Evolutionary conservation across 108 stramenopile species (phyloP).

Genomic region (Nitzschia putrida): DNA sequence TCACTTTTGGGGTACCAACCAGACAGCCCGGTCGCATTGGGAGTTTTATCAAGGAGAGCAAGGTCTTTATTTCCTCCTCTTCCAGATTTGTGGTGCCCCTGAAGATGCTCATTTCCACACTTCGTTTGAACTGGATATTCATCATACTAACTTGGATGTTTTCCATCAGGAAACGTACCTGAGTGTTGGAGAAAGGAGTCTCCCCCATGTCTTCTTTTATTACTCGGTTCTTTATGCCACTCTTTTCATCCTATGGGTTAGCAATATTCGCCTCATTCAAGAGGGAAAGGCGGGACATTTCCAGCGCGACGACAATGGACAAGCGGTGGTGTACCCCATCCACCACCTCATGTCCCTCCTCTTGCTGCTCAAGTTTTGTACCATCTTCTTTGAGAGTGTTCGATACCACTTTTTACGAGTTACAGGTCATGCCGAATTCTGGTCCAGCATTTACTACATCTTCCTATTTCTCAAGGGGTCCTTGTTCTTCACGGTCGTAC

Average conservation of each 20-base stretch:
- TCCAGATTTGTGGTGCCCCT: constrained; percentile 71
- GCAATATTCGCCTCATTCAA: constrained; percentile 59
- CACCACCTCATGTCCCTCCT: constrained; percentile 93
- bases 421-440: constrained; percentile 87
- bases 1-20: constrained; percentile 56
- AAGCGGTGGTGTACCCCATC: constrained; percentile 76
- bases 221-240: constrained; percentile 76
- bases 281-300: constrained; percentile 52
- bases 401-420: constrained; percentile 90
- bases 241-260: constrained; percentile 69
- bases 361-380: constrained; percentile 77
- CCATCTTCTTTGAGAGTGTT: constrained; percentile 85
- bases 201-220: constrained; percentile 84
- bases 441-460: constrained; percentile 85
- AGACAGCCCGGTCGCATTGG: constrained; percentile 30
- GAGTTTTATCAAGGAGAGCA: constrained; percentile 60
- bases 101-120: constrained; percentile 43
- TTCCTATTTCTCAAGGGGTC: constrained; percentile 68
- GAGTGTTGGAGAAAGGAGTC: constrained; percentile 87
- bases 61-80: constrained; percentile 91
- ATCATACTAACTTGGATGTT: constrained; percentile 82
- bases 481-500: constrained; percentile 88
- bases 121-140: constrained; percentile 85
- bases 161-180: constrained; percentile 78
- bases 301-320: constrained; percentile 10